phyloP scores from a whole-genome alignment of 495 filamentous ascomycete species.

The Tuber melanosporum region DNA sequence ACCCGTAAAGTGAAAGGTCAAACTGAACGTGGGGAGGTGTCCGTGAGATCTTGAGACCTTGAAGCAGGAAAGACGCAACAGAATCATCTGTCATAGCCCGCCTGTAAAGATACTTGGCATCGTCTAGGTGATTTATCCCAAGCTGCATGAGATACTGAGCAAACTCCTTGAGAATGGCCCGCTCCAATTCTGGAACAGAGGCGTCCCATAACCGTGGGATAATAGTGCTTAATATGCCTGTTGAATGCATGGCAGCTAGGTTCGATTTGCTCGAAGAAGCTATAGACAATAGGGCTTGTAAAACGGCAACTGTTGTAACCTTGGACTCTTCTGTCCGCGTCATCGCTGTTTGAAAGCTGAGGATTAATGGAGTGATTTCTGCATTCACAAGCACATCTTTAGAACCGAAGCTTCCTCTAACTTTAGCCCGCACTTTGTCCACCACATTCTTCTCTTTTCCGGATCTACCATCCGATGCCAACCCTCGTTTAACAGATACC shows the following conservation, averaged over 20 bases:
- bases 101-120: constrained; percentile 69
- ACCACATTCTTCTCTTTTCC: constrained; percentile 36
- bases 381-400: constrained; percentile 56
- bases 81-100: constrained; percentile 55
- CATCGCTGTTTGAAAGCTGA: constrained; percentile 61
- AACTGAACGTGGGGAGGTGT: constrained; percentile 84
- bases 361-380: constrained; percentile 58
- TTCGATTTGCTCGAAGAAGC: constrained; percentile 63
- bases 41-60: constrained; percentile 63
- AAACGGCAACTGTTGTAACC: constrained; percentile 55
- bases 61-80: constrained; percentile 65
- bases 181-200: constrained; percentile 50
- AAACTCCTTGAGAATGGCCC: constrained; percentile 54
- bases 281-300: constrained; percentile 52
- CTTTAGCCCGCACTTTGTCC: constrained; percentile 43
- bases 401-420: constrained; percentile 50
- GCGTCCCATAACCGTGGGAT: constrained; percentile 61
- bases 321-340: constrained; percentile 47
- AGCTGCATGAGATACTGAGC: constrained; percentile 55
- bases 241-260: constrained; percentile 66
- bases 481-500: constrained; percentile 37
- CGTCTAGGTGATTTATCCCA: constrained; percentile 68
- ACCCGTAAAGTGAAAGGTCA: constrained; percentile 81
- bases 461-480: constrained; percentile 18
- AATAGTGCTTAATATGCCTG: constrained; percentile 65